Conservation (phyloP, 2,329 filamentous ascomycete genomes). For the Dothideomycetes sp. region DNA sequence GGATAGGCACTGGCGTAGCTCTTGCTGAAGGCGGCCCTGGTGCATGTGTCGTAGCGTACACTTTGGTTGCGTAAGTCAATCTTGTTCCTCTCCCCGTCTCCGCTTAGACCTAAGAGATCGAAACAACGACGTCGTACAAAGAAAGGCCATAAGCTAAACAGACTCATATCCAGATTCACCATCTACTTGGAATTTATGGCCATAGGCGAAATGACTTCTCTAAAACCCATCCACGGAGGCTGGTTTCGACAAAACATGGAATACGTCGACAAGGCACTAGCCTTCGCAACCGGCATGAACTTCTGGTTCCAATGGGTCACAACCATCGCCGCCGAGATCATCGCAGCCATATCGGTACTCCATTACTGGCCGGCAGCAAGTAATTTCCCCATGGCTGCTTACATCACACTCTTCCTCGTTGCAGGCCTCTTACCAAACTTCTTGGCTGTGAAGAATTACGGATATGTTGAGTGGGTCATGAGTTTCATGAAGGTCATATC, state of each 20-base stretch:
- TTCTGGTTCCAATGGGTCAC: conserved; percentile 30
- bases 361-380: conserved; percentile 26
- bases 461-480: conserved; percentile 26
- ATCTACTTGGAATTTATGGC: conserved; percentile 27
- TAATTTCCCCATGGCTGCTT: conserved; percentile 24
- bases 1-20: conserved; percentile 30
- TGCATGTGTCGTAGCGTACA: conserved; percentile 27
- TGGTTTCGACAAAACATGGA: conserved; percentile 27
- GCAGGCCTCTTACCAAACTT: conserved; percentile 23
- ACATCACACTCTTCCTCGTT: conserved; percentile 27
- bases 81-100: too few species aligned
- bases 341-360: conserved; percentile 26
- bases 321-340: conserved; percentile 29
- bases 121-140: too few species aligned
- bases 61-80: conserved; percentile 23
- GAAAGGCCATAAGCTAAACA: too few species aligned
- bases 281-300: conserved; percentile 28
- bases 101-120: too few species aligned
- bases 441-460: conserved; percentile 22
- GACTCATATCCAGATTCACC: neutral
- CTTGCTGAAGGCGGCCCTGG: conserved; percentile 28
- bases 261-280: conserved; percentile 27
- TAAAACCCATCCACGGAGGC: conserved; percentile 27
- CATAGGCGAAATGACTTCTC: conserved; percentile 21
- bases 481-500: conserved; percentile 26